A percentile compares a stretch with the other conserved stretches of the same genome.
Conservation (phyloP, 2,329 filamentous ascomycete species). For the Fusarium irregulare region DNA sequence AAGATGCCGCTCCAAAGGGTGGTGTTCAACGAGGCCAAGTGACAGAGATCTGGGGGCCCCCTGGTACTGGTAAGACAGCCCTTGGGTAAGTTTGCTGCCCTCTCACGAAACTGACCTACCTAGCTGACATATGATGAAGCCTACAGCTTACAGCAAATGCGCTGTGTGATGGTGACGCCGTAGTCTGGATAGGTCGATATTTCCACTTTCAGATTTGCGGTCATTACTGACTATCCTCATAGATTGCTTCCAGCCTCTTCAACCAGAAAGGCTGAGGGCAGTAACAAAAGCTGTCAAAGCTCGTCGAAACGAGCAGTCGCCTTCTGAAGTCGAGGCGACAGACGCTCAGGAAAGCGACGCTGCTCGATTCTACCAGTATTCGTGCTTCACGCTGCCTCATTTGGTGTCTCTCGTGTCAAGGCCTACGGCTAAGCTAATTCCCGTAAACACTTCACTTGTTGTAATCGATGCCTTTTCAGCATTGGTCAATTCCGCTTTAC, state of each 20-base stretch:
- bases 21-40: slow-evolving; percentile 82
- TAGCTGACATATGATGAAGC: slow-evolving; percentile 57
- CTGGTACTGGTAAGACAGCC: slow-evolving; percentile 85
- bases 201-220: slow-evolving; percentile 13
- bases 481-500: slow-evolving; percentile 81
- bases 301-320: slow-evolving; percentile 6
- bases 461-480: slow-evolving; percentile 83
- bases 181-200: slow-evolving; percentile 84
- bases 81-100: slow-evolving; percentile 70
- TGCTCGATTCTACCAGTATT: slow-evolving; percentile 60
- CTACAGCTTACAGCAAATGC: slow-evolving; percentile 76
- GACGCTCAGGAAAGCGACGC: slow-evolving; percentile 39
- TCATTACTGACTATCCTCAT: background rate
- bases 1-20: slow-evolving; percentile 47
- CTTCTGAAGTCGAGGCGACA: slow-evolving; percentile 14
- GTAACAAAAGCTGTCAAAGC: slow-evolving; percentile 40
- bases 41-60: slow-evolving; percentile 88
- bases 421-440: slow-evolving; percentile 72
- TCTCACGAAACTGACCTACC: slow-evolving; percentile 16
- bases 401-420: slow-evolving; percentile 79
- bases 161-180: slow-evolving; percentile 68
- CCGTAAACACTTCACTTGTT: slow-evolving; percentile 72
- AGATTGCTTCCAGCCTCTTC: slow-evolving; percentile 62
- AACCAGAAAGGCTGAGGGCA: slow-evolving; percentile 44
- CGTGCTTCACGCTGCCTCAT: slow-evolving; percentile 72